Evolutionary conservation across 306 rosid species (phyloP).

Genomic region (Dryas drummondii): DNA sequence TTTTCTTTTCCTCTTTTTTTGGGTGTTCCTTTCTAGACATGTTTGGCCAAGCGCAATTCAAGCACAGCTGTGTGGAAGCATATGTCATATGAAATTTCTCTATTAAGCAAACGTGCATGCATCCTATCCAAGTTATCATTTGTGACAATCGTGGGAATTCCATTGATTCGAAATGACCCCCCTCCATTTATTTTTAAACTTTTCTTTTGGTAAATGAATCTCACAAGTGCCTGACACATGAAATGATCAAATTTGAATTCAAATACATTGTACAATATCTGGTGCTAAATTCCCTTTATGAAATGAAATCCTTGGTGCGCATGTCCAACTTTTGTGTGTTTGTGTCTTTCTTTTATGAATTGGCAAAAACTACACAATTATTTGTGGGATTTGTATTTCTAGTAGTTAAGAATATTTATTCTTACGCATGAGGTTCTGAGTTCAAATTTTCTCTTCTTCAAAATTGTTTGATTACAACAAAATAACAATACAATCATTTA

Average conservation of each 20-base stretch:
- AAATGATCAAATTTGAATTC: constrained; percentile 6
- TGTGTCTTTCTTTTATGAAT: too few relatives aligned
- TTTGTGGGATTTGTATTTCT: too few relatives aligned
- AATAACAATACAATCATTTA: constrained; percentile 13
- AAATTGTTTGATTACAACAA: background rate
- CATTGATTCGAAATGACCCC: constrained; percentile 15
- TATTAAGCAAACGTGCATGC: constrained; percentile 25
- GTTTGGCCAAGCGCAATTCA: constrained; percentile 4
- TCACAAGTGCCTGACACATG: constrained; percentile 29
- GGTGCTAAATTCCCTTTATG: background rate
- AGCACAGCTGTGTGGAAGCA: background rate
- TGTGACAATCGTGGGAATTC: constrained; percentile 8
- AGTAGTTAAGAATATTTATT: too few relatives aligned
- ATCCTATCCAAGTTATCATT: background rate
- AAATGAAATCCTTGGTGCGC: too few relatives aligned
- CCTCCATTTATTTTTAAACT: background rate
- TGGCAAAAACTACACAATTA: too few relatives aligned
- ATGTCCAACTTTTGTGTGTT: too few relatives aligned
- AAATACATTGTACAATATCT: background rate
- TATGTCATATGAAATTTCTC: background rate
- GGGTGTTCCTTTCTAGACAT: background rate
- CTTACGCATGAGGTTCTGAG: too few relatives aligned
- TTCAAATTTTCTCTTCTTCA: too few relatives aligned
- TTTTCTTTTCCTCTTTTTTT: background rate
- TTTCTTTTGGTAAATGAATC: constrained; percentile 1